Conservation (phyloP, 768 basidiomycete genomes). For the Tylopilus vinaceipallidus region DNA sequence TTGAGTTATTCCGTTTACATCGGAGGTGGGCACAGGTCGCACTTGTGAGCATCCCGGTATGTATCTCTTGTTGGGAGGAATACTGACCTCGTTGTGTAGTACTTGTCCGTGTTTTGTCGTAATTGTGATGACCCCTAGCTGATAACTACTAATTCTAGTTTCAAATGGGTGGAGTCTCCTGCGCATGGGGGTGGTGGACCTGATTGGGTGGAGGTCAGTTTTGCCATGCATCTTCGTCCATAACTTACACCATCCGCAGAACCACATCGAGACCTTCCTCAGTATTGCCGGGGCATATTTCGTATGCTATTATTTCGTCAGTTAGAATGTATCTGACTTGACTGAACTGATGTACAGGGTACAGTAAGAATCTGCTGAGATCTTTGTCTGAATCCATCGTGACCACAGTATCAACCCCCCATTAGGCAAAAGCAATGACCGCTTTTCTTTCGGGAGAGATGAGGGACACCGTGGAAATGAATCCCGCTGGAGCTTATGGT, state of each 20-base stretch:
- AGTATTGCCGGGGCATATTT: slow-evolving; percentile 86
- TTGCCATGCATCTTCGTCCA: not conserved
- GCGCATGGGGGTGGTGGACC: slow-evolving; percentile 78
- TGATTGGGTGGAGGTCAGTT: slow-evolving; percentile 83
- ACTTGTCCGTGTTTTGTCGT: slow-evolving; percentile 62
- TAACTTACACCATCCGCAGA: slow-evolving; percentile 36
- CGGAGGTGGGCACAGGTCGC: slow-evolving; percentile 47
- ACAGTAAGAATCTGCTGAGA: slow-evolving; percentile 51
- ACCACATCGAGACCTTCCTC: slow-evolving; percentile 83
- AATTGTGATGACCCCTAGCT: not conserved
- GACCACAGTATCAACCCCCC: not conserved
- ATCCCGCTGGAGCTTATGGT: slow-evolving; percentile 80
- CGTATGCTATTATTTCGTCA: slow-evolving; percentile 40
- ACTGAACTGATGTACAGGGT: slow-evolving; percentile 43
- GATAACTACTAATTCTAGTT: slow-evolving; percentile 40
- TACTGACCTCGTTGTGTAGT: slow-evolving; percentile 43
- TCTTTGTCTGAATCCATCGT: not conserved
- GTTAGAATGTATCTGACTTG: not conserved
- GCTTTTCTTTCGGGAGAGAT: slow-evolving; percentile 96
- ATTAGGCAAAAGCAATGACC: slow-evolving; percentile 92
- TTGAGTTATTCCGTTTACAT: not conserved
- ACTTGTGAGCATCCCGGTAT: slow-evolving; percentile 37
- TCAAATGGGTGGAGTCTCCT: slow-evolving; percentile 96
- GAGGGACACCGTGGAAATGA: slow-evolving; percentile 87
- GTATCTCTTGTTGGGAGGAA: slow-evolving; percentile 1